These are phyloP conservation scores for Claviceps fusiformis DNA, from an alignment of 2,329 filamentous ascomycete genomes.

Conservation along the genomic window DNA sequence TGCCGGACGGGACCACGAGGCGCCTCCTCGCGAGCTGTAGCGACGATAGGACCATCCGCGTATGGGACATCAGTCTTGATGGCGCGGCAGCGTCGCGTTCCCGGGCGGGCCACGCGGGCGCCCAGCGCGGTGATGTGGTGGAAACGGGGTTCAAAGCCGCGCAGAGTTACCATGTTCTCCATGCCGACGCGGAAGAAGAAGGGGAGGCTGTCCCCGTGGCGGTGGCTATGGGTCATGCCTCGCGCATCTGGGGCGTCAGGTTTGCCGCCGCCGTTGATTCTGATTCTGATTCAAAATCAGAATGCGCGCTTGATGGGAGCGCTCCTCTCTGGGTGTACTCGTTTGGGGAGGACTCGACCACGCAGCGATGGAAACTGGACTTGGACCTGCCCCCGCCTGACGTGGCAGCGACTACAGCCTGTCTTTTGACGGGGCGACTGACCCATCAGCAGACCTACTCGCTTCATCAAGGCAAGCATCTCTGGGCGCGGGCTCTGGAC, in stretches of 20 bases:
- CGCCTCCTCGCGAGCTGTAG: slow-evolving; percentile 82
- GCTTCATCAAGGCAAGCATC: slow-evolving; percentile 74
- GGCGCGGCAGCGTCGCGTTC: not conserved
- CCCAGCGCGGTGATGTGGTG: not conserved
- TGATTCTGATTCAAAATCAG: not conserved
- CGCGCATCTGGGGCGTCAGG: slow-evolving; percentile 76
- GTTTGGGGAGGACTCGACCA: slow-evolving; percentile 72
- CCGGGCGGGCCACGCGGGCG: not conserved
- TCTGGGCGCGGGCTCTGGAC: slow-evolving; percentile 58
- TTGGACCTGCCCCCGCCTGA: not conserved
- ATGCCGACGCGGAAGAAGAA: not conserved
- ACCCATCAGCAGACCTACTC: slow-evolving; percentile 41
- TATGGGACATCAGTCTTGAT: slow-evolving; percentile 68
- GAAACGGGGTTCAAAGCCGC: slow-evolving; percentile 49
- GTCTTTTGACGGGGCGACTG: slow-evolving; percentile 21
- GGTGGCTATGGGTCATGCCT: slow-evolving; percentile 71
- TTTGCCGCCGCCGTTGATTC: slow-evolving; percentile 32
- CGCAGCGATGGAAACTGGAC: slow-evolving; percentile 50
- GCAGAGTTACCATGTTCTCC: slow-evolving; percentile 12
- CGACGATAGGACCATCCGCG: slow-evolving; percentile 76
- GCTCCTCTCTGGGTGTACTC: slow-evolving; percentile 42
- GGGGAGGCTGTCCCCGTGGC: slow-evolving; percentile 38
- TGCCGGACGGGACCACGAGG: slow-evolving; percentile 23
- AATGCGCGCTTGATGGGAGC: slow-evolving; percentile 3
- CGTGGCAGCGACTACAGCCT: not conserved